Evolutionary conservation across 208 protist genomes (phyloP), one percentile per base, ranked within the genome.

Genomic region (Trypanosoma congolense): DNA sequence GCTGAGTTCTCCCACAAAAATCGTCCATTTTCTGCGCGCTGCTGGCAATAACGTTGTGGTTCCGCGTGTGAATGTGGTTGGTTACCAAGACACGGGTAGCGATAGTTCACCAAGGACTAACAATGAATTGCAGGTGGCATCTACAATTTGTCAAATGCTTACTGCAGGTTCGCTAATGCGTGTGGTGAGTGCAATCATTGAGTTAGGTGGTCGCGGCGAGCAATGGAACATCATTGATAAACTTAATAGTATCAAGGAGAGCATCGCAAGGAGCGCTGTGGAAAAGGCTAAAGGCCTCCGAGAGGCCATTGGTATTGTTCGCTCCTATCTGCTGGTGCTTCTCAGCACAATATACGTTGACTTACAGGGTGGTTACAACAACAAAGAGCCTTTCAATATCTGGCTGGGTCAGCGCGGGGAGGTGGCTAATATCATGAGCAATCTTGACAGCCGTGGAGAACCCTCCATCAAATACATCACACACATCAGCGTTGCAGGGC

Each of bases 141-240:
- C 78, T 3, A 89, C 78, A 30, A 91, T 93, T 26, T 87, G 80
- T 61, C 87, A 93, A 65, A 93, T 93, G 80, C 75, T 93, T 26
- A 85, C 77, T 16, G 74, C 83, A 6, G 87, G 87, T 43, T 83
- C 74, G 2, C 56, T 93, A 30, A 57, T 93, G 29, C 69, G 70
- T 40, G 83, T 83, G 12, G 80, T 89, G 4, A 71, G 83, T 35
- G 75, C 80, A n/a, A 77, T 70, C 16, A 81, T 91, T 38, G 18
- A 56, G 1, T 68, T 93, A 30, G 74, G 87, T 53, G 87, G 87
- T 12, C 66, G 59, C 3, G 87, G 87, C 9, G 51, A 31, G 9
- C 65, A 71, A 35, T 90, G 80, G 74, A 93, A 93, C 60, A 75
- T 93, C 9, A 70, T 93, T 45, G 80, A 93, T 65, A 52, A 52